Percentiles rank a stretch among this genome's conserved stretches.
phyloP scores from a whole-genome alignment of 306 rosid genomes.

The Datisca glomerata region DNA sequence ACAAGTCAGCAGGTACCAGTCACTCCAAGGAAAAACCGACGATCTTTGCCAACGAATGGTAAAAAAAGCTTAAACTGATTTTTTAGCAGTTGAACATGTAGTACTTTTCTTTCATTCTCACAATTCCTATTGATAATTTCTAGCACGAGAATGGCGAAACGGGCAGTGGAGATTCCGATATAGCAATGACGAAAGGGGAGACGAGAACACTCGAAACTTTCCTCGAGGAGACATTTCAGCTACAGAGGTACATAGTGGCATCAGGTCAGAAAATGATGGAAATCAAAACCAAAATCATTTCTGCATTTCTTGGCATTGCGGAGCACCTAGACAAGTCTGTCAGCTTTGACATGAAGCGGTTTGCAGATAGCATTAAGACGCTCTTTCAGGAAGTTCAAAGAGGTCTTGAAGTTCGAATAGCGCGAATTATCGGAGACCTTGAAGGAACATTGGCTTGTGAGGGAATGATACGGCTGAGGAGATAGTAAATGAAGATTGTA shows the following conservation, averaged over 20 bases:
- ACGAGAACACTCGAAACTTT: constrained; percentile 48
- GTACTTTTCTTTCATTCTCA: no score
- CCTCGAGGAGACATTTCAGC: constrained; percentile 82
- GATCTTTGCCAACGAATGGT: constrained; percentile 87
- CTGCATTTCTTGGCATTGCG: constrained; percentile 49
- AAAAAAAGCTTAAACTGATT: no score
- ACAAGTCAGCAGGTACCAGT: constrained; percentile 66
- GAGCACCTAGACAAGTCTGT: constrained; percentile 54
- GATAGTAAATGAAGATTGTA: no score
- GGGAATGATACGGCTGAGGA: constrained; percentile 68
- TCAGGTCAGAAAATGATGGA: constrained; percentile 76
- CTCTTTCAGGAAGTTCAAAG: constrained; percentile 80
- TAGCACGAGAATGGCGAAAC: constrained; percentile 64
- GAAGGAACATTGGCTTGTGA: constrained; percentile 90
- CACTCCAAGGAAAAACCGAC: constrained; percentile 73
- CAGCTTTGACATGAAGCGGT: constrained; percentile 63
- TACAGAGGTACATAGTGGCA: constrained; percentile 83
- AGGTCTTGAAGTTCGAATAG: constrained; percentile 79
- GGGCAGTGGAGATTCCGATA: constrained; percentile 33
- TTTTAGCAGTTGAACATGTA: no score
- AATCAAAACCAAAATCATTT: constrained; percentile 47
- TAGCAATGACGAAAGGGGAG: constrained; percentile 51
- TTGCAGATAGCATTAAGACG: constrained; percentile 49
- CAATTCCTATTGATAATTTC: constrained; percentile 14
- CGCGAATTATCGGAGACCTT: constrained; percentile 83